Evolutionary conservation across 2,329 filamentous ascomycete species (phyloP).

Genomic region (Chrysosphaeria jannelii): DNA sequence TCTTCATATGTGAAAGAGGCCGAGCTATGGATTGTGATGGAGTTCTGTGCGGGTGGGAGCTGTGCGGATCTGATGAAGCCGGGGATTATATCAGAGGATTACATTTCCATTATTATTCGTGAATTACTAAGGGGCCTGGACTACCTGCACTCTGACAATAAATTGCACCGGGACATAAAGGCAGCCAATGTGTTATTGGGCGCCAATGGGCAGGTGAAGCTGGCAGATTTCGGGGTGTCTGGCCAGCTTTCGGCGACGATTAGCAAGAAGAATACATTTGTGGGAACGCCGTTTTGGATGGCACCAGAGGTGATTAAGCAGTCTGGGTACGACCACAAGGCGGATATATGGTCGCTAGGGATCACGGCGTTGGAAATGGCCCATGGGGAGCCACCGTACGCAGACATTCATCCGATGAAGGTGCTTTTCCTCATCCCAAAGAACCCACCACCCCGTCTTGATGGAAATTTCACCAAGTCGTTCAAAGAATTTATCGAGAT

Average conservation of each 20-base stretch:
- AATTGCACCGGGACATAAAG: slow-evolving; percentile 89
- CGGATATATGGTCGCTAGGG: slow-evolving; percentile 88
- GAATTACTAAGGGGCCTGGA: slow-evolving; percentile 74
- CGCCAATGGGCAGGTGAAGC: slow-evolving; percentile 79
- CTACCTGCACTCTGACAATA: slow-evolving; percentile 84
- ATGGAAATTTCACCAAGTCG: slow-evolving; percentile 51
- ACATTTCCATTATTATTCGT: slow-evolving; percentile 82
- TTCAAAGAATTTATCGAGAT: slow-evolving; percentile 67
- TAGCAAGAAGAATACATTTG: slow-evolving; percentile 98
- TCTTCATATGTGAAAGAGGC: slow-evolving; percentile 90
- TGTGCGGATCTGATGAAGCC: slow-evolving; percentile 92
- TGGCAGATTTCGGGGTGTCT: slow-evolving; percentile 91
- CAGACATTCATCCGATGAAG: slow-evolving; percentile 96
- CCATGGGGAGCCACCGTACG: slow-evolving; percentile 76
- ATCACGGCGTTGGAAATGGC: slow-evolving; percentile 84
- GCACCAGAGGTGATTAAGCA: slow-evolving; percentile 96
- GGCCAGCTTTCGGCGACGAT: slow-evolving; percentile 90
- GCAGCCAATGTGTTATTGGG: slow-evolving; percentile 80
- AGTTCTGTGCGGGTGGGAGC: slow-evolving; percentile 90
- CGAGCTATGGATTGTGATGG: slow-evolving; percentile 98
- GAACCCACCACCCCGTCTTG: slow-evolving; percentile 56
- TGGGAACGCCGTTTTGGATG: slow-evolving; percentile 98
- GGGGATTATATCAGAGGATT: slow-evolving; percentile 69
- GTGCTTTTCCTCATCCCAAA: slow-evolving; percentile 90
- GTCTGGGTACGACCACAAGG: slow-evolving; percentile 90